These are phyloP conservation scores for Xerocomus amazonicus DNA, from an alignment of 1,284 basidiomycete genomes.

Conservation along the genomic window DNA sequence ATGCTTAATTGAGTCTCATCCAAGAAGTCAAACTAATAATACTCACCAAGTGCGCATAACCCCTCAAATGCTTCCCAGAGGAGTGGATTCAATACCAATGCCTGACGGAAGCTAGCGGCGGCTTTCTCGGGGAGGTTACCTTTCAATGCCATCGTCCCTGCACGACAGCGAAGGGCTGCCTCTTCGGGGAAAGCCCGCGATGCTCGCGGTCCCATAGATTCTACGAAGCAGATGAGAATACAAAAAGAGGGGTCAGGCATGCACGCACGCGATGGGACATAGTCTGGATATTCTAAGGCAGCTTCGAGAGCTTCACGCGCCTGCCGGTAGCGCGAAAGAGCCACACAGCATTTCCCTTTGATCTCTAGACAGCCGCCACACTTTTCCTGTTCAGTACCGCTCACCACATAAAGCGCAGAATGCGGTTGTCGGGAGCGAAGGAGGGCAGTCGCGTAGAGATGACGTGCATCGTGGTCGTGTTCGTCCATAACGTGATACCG, in stretches of 20 bases:
- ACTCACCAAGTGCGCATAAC: slow-evolving; percentile 76
- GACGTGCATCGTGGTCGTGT: slow-evolving; percentile 75
- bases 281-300: slow-evolving; percentile 48
- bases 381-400: slow-evolving; percentile 49
- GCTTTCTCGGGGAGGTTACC: slow-evolving; percentile 76
- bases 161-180: slow-evolving; percentile 64
- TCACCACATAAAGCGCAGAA: slow-evolving; percentile 72
- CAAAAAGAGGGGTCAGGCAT: slow-evolving; percentile 8
- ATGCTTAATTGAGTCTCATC: slow-evolving; percentile 16
- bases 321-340: slow-evolving; percentile 66
- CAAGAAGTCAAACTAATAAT: slow-evolving; percentile 2
- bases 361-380: slow-evolving; percentile 80
- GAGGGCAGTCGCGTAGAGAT: slow-evolving; percentile 78
- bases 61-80: slow-evolving; percentile 95
- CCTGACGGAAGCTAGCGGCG: slow-evolving; percentile 65
- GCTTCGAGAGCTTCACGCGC: slow-evolving; percentile 69
- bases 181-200: slow-evolving; percentile 59
- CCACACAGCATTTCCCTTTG: slow-evolving; percentile 72
- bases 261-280: slow-evolving; percentile 54
- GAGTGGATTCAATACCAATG: slow-evolving; percentile 73
- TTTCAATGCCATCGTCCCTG: slow-evolving; percentile 67
- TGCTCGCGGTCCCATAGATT: slow-evolving; percentile 47
- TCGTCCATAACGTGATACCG: slow-evolving; percentile 67
- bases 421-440: slow-evolving; percentile 72
- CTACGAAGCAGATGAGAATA: slow-evolving; percentile 34